Evolutionary conservation across 2,329 filamentous ascomycete genomes (phyloP), one percentile per base, ranked within the genome.

Genomic region (Ophiostoma perfectum): DNA sequence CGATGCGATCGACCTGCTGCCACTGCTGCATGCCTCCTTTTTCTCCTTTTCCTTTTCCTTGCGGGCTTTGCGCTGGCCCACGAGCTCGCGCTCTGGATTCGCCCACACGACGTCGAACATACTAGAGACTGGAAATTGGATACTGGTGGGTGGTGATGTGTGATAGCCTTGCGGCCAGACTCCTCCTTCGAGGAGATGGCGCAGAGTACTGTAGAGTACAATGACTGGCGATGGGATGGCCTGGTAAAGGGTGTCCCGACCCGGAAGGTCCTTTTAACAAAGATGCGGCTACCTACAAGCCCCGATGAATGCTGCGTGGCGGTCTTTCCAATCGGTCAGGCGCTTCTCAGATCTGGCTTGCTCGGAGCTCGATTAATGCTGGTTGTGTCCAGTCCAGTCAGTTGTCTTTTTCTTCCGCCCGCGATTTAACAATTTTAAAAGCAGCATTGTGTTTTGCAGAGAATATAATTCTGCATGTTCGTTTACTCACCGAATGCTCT

Each of bases 61-160:
- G 64, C 80, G 81, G 1, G 81, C 79, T 16, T 81, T 81, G 67
- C 81, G 79, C 73, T 87, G 81, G 2, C 84, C 83, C 16, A 86
- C 80, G 8, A 81, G 78, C 75, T 87, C 82, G 69, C 79, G 77
- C 65, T 83, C 78, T 36, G 82, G 82, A 68, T 86, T 84, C 4
- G 83, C 83, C 85, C 85, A 87, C 64, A 84, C 77, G 44, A 87
- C 82, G 74, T 86, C 84, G 74, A 85, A 87, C 85, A 87, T 87
- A 55, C 49, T 66, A 58, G 8, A 7, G 27, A 5, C 39, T 66
- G 64, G 8, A 7, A 27, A 5, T 39, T 18, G n/a, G 44, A 39
- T 9, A 18, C 11, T 11, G 55, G 1, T 7, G 41, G 47, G n/a
- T 18, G 42, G 14, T 18, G 52, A n/a, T 36, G n/a, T 66, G 36